These are phyloP conservation scores for Penicillium paradoxum DNA, from an alignment of 495 filamentous ascomycete genomes.

Conservation along the genomic window DNA sequence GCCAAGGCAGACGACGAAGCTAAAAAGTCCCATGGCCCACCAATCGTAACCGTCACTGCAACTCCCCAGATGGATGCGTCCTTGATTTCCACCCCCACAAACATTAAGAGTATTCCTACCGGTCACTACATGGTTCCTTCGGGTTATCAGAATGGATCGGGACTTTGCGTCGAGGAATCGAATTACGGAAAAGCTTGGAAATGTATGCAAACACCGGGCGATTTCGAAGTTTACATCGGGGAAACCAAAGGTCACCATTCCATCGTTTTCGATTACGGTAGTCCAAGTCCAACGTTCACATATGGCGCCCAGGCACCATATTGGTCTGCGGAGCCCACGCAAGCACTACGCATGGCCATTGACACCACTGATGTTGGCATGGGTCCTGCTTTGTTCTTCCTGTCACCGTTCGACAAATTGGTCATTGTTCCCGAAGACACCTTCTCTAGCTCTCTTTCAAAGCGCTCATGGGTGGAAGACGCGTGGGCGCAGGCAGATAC, in stretches of 20 bases:
- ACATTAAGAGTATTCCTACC: constrained; percentile 55
- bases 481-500: constrained; percentile 11
- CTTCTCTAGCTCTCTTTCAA: constrained; percentile 33
- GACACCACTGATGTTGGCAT: constrained; percentile 57
- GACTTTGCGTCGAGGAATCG: constrained; percentile 60
- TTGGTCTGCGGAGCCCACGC: constrained; percentile 35
- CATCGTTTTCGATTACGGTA: constrained; percentile 25
- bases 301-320: constrained; percentile 73
- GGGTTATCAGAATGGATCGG: constrained; percentile 52
- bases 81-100: constrained; percentile 52
- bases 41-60: constrained; percentile 49
- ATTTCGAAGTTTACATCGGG: constrained; percentile 39
- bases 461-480: constrained; percentile 29
- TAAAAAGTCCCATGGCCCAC: constrained; percentile 15
- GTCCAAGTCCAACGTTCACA: constrained; percentile 38
- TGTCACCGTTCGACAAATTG: constrained; percentile 69
- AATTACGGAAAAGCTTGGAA: constrained; percentile 64
- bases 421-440: constrained; percentile 62
- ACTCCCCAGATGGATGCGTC: constrained; percentile 59
- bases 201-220: constrained; percentile 43
- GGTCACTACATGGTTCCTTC: constrained; percentile 61
- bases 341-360: constrained; percentile 55
- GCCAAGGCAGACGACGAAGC: constrained; percentile 11
- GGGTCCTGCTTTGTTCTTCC: constrained; percentile 74
- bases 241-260: constrained; percentile 18